phyloP scores from a whole-genome alignment of 495 filamentous ascomycete genomes.

The Talaromyces proteolyticus region DNA sequence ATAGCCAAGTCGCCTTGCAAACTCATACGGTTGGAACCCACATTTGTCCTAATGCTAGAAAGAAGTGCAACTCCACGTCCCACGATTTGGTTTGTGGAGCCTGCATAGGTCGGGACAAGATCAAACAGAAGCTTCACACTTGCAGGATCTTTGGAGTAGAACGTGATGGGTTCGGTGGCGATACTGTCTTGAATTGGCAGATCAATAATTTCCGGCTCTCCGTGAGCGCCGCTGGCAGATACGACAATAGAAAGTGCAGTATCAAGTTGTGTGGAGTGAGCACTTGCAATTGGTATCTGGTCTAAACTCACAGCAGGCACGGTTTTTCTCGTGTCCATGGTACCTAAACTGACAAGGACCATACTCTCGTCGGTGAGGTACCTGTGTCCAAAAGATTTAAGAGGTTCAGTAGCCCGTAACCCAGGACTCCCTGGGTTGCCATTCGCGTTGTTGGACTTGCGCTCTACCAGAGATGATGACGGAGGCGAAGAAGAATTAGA shows the following conservation, averaged over 20 bases:
- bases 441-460: conserved; percentile 38
- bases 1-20: conserved; percentile 91
- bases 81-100: conserved; percentile 78
- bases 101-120: conserved; percentile 94
- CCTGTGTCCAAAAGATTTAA: conserved; percentile 93
- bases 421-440: conserved; percentile 29
- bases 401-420: conserved; percentile 53
- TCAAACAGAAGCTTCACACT: conserved; percentile 92
- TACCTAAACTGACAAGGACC: conserved; percentile 86
- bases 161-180: conserved; percentile 84
- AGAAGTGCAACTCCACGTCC: conserved; percentile 91
- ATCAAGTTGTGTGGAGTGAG: conserved; percentile 87
- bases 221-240: conserved; percentile 80
- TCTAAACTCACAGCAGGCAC: conserved; percentile 82
- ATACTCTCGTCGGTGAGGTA: conserved; percentile 87
- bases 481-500: conserved; percentile 40
- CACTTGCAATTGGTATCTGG: conserved; percentile 75
- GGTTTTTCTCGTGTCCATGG: conserved; percentile 85
- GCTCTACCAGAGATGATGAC: conserved; percentile 46
- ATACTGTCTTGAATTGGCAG: conserved; percentile 91
- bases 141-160: conserved; percentile 67
- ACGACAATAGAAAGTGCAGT: conserved; percentile 89
- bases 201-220: conserved; percentile 84
- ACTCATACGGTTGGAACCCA: conserved; percentile 77
- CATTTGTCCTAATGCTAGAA: conserved; percentile 70